Evolutionary conservation across 2,329 filamentous ascomycete genomes (phyloP), one percentile per base, ranked within the genome.

Genomic region (Madurella fahalii): DNA sequence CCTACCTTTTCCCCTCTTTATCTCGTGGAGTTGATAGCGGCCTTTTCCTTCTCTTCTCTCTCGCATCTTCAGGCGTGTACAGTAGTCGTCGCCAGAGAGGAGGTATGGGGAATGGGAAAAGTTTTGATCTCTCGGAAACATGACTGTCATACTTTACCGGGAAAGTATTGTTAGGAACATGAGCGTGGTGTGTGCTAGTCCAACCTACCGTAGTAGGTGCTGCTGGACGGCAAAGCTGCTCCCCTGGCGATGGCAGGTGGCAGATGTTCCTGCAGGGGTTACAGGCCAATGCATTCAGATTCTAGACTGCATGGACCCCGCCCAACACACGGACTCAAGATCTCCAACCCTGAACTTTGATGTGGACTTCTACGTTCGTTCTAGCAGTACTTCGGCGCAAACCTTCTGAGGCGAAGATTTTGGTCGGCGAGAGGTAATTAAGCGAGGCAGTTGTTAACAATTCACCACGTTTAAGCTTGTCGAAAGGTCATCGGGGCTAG

Each of bases 41-140:
- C 42, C 30, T 41, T 46, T 55, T 54, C 30, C 41, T n/a, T n/a
- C 48, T 52, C 32, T 56, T 46, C 54, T 40, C 64, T 64, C 62
- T 63, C 59, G 64, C 63, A 65, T 68, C 68, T 66, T 66, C 63
- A 63, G 58, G 57, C 47, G 57, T 65, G 60, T 63, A 63, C 42
- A 60, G 45, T 61, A 62, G 50, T 57, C 34, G 48, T 60, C 59
- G 52, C 58, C 49, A 49, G 57, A 55, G 48, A 58, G 57, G 52
- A n/a, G 54, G 58, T 37, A 45, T 20, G 47, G 47, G 54, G 53
- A 52, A 52, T 37, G 30, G 57, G 57, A 63, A 60, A 61, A 60
- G 54, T 61, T 60, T 51, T 52, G 40, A 40, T 58, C 53, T 57
- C 50, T n/a, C n/a, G n/a, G 48, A 53, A 40, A 58, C 53, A 42